Base-by-base conservation (phyloP, 2,329 filamentous ascomycete genomes). In the Penicillium sp. region DNA sequence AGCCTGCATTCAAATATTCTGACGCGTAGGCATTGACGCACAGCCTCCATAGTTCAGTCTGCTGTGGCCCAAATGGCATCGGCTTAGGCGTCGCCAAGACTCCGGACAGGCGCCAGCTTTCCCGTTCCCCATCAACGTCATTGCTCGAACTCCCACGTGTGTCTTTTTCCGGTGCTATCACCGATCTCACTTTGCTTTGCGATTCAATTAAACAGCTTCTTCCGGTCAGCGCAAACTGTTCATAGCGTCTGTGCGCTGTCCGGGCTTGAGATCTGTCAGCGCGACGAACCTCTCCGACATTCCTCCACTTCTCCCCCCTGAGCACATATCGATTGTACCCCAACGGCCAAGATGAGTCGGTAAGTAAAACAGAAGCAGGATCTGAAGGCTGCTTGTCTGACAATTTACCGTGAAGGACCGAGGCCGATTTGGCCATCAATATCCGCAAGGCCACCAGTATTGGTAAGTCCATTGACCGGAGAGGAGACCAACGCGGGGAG, bases 381-480 rank as follows among this genome's bases (percentile, higher is more conserved):
- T 30, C 12, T 29, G 10, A 29, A 19, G 29, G n/a, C 11, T 28
- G 13, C 8, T 14, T 28, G 22, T 46, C 47, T 49, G 29, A 49
- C 27, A 40, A 13, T 3, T 36, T 37, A 55, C 51, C 38, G 38
- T 55, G 46, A 52, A 80, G 79, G 67, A 80, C 82, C 61, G 82
- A 86, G 69, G 75, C 80, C 39, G 81, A 86, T 66, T 75, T 86
- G 57, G 76, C 80, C 64, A 80, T 82, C 65, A 82, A 84, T 69
- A 84, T 86, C 67, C 80, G 80, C 64, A 86, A 86, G 72, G 82
- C 82, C 30, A 85, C 82, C 13, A 83, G 78, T 64, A 81, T 82
- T 59, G 78, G 77, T 79, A 67, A 59, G 72, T 58, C 44, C 44
- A 38, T 37, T 29, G 19, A 38, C 25, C 30, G 41, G 37, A 30